Base-by-base conservation (phyloP, 1,139 yeast species). In the Zygosaccharomyces pseudobailii region DNA sequence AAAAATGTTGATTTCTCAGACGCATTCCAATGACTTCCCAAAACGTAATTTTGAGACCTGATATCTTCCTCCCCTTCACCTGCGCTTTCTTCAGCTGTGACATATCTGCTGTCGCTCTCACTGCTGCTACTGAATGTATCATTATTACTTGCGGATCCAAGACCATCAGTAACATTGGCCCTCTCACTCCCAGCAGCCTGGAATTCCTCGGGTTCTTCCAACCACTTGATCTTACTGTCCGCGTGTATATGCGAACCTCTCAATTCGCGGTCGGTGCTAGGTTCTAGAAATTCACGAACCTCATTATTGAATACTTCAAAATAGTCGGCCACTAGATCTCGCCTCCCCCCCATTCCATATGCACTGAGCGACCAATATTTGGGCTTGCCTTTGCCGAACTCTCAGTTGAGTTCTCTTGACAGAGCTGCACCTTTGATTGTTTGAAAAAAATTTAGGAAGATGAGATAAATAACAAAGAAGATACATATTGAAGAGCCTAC, bases 1-100 rank as follows among this genome's bases (percentile, higher is more conserved):
- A 65, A 65, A 43, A 65, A 65, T 7, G 53, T 31, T 21, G 60
- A 51, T 46, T 65, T 65, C 46, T 65, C 69, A 5, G 42, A 28
- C 1, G 55, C 51, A 2, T 51, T 52, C 69, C 69, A 65, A 25
- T 48, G 41, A 4, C 51, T 48, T 5, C 68, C 68, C 28, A 59
- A 32, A 13, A 17, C 10, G 20, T 40, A 34, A 25, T 23, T 48
- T 5, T 28, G 37, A 9, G 33, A 24, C 30, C 35, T 43, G 13
- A 6, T 17, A 3, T 24, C 9, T 10, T 24, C 13, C 35, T 36
- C 39, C n/a, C 41, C 42, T 20, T 45, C 49, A 23, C 40, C 45
- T 20, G 44, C 51, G 17, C 46, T 42, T 30, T 42, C 40, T 8
- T 36, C 38, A 10, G 35, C 42, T 13, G 46, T 25, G 22, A 36